Conservation (phyloP, 1,284 basidiomycete species). For the Trichosporon sp. region DNA sequence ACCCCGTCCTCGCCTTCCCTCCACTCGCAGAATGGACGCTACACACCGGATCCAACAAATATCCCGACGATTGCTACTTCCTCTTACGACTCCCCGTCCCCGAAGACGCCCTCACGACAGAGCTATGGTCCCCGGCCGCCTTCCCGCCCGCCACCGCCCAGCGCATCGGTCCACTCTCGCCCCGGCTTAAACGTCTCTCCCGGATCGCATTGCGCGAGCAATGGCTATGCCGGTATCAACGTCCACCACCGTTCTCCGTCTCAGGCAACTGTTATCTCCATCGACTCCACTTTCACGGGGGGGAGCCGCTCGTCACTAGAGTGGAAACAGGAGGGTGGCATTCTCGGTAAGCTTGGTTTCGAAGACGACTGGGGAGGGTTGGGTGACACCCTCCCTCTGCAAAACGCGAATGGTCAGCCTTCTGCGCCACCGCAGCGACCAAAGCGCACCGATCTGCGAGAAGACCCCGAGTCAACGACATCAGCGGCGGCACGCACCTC, state of each 20-base stretch:
- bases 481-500: background rate
- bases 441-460: constrained; percentile 2
- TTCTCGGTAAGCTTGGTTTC: constrained; percentile 20
- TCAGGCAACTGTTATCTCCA: constrained; percentile 15
- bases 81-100: background rate
- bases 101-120: background rate
- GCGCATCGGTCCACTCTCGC: background rate
- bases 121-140: background rate
- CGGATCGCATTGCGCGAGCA: background rate
- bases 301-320: constrained; percentile 5
- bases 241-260: constrained; percentile 4
- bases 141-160: background rate
- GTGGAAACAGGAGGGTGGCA: constrained; percentile 21
- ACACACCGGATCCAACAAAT: background rate
- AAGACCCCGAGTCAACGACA: background rate
- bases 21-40: background rate
- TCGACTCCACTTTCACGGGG: constrained; percentile 17
- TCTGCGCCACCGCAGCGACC: background rate
- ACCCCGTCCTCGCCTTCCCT: background rate
- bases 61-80: background rate
- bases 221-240: background rate
- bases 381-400: background rate
- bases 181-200: background rate
- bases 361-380: constrained; percentile 15
- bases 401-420: background rate